Conservation (phyloP, 2,329 filamentous ascomycete genomes). For the Phyllosticta ampelicida region DNA sequence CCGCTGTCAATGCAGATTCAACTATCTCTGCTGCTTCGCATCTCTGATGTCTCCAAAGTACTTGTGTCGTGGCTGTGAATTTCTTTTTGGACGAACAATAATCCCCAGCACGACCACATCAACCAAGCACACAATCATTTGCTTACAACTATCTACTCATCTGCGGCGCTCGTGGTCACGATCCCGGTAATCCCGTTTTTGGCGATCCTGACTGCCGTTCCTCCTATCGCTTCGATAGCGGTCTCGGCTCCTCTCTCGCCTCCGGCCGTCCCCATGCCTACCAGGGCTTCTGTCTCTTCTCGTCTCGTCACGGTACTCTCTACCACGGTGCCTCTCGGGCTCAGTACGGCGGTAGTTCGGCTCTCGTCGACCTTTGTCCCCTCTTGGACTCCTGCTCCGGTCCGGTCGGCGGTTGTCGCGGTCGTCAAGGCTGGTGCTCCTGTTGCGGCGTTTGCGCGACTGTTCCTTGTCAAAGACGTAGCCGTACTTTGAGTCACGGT, state of each 20-base stretch:
- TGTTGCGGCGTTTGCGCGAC: constrained; percentile 29
- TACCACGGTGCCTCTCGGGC: constrained; percentile 11
- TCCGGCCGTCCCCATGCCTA: constrained; percentile 26
- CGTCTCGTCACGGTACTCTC: constrained; percentile 24
- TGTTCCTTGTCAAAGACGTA: constrained; percentile 76
- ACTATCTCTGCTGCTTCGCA: too few relatives aligned
- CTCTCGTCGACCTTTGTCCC: constrained; percentile 1
- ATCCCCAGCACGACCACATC: neutral
- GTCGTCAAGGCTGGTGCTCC: constrained; percentile 10
- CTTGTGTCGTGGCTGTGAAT: too few relatives aligned
- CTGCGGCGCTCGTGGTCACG: constrained; percentile 23
- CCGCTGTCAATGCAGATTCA: too few relatives aligned
- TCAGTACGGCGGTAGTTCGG: constrained; percentile 18
- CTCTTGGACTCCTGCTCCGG: constrained; percentile 34
- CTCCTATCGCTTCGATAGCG: constrained; percentile 14
- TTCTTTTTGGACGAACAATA: too few relatives aligned
- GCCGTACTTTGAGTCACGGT: constrained; percentile 48
- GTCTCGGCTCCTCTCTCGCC: constrained; percentile 18
- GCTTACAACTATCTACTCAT: neutral
- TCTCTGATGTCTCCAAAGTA: too few relatives aligned
- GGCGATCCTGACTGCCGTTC: constrained; percentile 30
- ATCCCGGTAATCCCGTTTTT: constrained; percentile 26
- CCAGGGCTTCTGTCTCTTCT: constrained; percentile 29
- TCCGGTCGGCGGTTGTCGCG: constrained; percentile 13
- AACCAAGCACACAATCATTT: neutral